These are phyloP conservation scores for Leishmania lainsoni DNA, from an alignment of 208 protist genomes.

Conservation along the genomic window DNA sequence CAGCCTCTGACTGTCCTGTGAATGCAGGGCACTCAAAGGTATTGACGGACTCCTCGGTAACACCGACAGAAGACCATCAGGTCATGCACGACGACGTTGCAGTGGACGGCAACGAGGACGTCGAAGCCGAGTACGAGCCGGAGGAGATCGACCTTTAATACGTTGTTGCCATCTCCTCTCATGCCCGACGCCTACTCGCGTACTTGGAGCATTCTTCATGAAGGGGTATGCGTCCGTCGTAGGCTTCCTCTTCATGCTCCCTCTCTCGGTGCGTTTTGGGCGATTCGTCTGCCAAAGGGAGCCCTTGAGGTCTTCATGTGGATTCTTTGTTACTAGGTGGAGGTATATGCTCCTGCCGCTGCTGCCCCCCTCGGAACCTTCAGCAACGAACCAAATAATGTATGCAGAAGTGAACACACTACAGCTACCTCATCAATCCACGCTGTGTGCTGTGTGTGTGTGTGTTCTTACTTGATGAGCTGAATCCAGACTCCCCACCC, in stretches of 20 bases:
- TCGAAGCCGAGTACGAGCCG: constrained; percentile 71
- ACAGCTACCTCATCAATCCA: not conserved
- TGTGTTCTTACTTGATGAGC: not conserved
- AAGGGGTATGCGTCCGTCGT: not conserved
- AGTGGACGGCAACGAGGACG: constrained; percentile 14
- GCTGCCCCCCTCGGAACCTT: not conserved
- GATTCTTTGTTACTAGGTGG: not conserved
- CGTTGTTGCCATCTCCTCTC: not conserved
- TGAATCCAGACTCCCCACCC: not conserved
- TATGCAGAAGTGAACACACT: not conserved
- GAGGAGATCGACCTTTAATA: constrained; percentile 81
- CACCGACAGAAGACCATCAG: constrained; percentile 30
- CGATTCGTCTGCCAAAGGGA: not conserved
- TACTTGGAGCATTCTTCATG: not conserved
- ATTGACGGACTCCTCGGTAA: constrained; percentile 24
- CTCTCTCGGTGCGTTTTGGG: not conserved
- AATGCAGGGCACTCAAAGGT: constrained; percentile 16
- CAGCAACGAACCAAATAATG: not conserved
- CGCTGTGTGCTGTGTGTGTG: not conserved
- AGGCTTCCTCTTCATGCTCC: not conserved
- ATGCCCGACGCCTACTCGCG: not conserved
- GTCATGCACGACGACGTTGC: constrained; percentile 16
- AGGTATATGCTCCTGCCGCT: not conserved
- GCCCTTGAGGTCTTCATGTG: not conserved
- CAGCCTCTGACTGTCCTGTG: constrained; percentile 11